A percentile compares a stretch with the other conserved stretches of the same genome.
These are phyloP conservation scores for Musa troglodytarum DNA, from an alignment of 176 grass and related monocot genomes.

Conservation along the genomic window DNA sequence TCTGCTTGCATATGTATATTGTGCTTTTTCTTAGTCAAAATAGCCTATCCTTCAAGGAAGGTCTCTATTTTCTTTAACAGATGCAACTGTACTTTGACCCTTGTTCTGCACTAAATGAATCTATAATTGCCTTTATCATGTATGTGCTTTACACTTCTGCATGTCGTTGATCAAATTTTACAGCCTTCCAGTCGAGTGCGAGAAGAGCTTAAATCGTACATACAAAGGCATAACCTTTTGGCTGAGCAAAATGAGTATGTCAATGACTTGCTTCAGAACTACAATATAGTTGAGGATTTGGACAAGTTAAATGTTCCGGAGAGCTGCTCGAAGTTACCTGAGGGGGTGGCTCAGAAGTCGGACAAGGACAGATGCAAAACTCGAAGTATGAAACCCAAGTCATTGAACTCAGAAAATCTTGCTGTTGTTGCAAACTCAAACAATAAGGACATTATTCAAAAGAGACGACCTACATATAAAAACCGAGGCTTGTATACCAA, in stretches of 20 bases:
- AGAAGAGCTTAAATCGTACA: slow-evolving; percentile 74
- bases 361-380: slow-evolving; percentile 34
- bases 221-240: slow-evolving; percentile 41
- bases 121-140: background rate
- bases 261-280: slow-evolving; percentile 56
- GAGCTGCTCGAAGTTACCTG: slow-evolving; percentile 24
- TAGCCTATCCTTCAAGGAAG: no score
- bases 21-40: background rate
- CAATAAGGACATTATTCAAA: slow-evolving; percentile 40
- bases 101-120: no score
- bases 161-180: background rate
- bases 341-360: slow-evolving; percentile 24
- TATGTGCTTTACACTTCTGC: slow-evolving; percentile 1
- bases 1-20: background rate
- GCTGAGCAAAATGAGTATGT: slow-evolving; percentile 36
- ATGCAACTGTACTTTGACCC: no score
- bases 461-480: slow-evolving; percentile 33
- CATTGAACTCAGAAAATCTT: slow-evolving; percentile 39
- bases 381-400: slow-evolving; percentile 60
- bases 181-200: slow-evolving; percentile 69
- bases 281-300: slow-evolving; percentile 64
- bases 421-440: slow-evolving; percentile 20
- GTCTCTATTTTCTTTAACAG: no score
- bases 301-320: slow-evolving; percentile 55
- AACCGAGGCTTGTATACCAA: slow-evolving; percentile 38